Percentiles rank a stretch among this genome's conserved stretches.
phyloP scores from a whole-genome alignment of 73 alveolate species.

The Paramecium tetraurelia region DNA sequence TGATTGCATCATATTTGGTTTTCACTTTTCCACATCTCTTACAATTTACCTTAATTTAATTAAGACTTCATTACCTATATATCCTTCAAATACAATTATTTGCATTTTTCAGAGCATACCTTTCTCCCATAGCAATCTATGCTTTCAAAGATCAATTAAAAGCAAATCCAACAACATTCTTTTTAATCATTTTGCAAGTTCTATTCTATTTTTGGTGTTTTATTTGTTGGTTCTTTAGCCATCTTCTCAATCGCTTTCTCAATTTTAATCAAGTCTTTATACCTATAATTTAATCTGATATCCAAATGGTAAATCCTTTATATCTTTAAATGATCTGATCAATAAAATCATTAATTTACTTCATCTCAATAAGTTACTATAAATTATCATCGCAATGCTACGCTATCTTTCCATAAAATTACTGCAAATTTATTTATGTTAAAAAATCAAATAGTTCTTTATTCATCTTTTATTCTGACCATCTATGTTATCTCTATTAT shows the following conservation, averaged over 20 bases:
- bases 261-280: neutral
- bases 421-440: neutral
- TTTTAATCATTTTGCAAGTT: neutral
- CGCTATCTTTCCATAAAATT: neutral
- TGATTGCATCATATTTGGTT: neutral
- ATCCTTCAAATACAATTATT: neutral
- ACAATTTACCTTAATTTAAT: neutral
- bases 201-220: neutral
- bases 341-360: neutral
- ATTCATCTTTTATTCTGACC: neutral
- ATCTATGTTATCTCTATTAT: neutral
- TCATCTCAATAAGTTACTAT: neutral
- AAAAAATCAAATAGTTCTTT: neutral
- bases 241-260: slow-evolving; percentile 23
- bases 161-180: slow-evolving; percentile 17
- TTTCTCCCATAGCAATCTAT: neutral
- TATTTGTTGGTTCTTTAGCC: neutral
- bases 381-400: neutral
- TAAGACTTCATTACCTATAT: neutral
- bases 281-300: neutral
- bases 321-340: neutral
- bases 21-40: slow-evolving; percentile 4
- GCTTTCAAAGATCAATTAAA: neutral
- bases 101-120: neutral
- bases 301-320: neutral